Evolutionary conservation across 257 asterid genomes (phyloP).

Genomic region (Plectranthus barbatus): DNA sequence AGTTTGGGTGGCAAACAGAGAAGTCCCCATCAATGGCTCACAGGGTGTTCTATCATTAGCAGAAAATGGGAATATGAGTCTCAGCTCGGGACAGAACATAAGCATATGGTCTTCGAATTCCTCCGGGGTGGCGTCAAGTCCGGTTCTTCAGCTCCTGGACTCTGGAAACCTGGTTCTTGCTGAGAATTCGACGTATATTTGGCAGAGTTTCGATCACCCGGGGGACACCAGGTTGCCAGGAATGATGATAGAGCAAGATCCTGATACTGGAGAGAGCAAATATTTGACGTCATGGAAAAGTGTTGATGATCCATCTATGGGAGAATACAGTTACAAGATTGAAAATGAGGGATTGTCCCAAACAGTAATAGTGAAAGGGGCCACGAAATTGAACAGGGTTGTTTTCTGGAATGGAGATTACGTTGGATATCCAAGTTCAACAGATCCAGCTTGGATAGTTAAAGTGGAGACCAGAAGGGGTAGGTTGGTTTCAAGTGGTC

Average conservation of each 20-base stretch:
- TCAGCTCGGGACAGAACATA: neutral
- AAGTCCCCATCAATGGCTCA: neutral
- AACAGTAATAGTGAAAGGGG: neutral
- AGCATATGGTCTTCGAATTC: constrained; percentile 5
- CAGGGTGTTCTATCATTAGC: neutral
- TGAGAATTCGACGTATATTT: neutral
- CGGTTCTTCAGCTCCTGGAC: constrained; percentile 8
- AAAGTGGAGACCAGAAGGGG: neutral
- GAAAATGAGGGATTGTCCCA: constrained; percentile 9
- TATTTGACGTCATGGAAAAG: constrained; percentile 11
- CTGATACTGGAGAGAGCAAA: neutral
- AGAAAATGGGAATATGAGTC: neutral
- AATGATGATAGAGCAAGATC: constrained; percentile 1
- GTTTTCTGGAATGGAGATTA: constrained; percentile 12
- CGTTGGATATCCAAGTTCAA: neutral
- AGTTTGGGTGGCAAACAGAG: constrained; percentile 20
- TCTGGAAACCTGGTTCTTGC: constrained; percentile 4
- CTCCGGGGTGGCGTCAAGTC: neutral
- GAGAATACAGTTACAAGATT: neutral
- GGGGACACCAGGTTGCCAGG: constrained; percentile 1
- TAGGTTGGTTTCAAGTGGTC: neutral
- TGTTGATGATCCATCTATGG: constrained; percentile 10
- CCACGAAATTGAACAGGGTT: neutral
- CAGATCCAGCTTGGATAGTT: neutral
- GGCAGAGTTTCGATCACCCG: constrained; percentile 21